Percentiles rank a stretch among this genome's conserved stretches.
phyloP scores from a whole-genome alignment of 73 alveolate species.

The Paramecium tetraurelia region DNA sequence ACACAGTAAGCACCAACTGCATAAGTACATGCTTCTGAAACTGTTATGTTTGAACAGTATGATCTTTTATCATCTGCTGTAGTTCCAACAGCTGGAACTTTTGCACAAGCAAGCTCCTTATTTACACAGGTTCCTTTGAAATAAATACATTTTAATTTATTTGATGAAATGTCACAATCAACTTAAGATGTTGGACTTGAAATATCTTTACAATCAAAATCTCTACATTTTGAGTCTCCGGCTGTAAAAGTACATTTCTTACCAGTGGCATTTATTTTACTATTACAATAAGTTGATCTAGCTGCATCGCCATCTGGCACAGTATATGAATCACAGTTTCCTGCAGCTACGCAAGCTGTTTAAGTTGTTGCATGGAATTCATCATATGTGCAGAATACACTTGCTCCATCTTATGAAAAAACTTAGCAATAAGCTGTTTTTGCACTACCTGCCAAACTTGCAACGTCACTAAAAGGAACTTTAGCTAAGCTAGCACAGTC shows the following conservation, averaged over 20 bases:
- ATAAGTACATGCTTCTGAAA: neutral
- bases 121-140: neutral
- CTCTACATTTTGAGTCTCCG: neutral
- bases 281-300: neutral
- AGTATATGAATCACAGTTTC: neutral
- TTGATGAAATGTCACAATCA: neutral
- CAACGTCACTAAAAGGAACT: neutral
- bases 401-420: neutral
- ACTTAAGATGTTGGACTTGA: neutral
- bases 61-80: neutral
- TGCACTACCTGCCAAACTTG: neutral
- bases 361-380: neutral
- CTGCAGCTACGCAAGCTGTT: neutral
- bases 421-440: neutral
- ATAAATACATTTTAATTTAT: neutral
- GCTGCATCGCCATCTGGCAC: neutral
- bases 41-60: neutral
- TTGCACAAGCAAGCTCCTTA: neutral
- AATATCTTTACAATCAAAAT: neutral
- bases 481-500: neutral
- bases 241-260: neutral
- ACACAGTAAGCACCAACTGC: neutral
- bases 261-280: neutral
- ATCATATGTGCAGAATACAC: neutral
- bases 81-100: neutral